Conservation (phyloP, 1,284 basidiomycete genomes). For the Wolfiporia cocos region DNA sequence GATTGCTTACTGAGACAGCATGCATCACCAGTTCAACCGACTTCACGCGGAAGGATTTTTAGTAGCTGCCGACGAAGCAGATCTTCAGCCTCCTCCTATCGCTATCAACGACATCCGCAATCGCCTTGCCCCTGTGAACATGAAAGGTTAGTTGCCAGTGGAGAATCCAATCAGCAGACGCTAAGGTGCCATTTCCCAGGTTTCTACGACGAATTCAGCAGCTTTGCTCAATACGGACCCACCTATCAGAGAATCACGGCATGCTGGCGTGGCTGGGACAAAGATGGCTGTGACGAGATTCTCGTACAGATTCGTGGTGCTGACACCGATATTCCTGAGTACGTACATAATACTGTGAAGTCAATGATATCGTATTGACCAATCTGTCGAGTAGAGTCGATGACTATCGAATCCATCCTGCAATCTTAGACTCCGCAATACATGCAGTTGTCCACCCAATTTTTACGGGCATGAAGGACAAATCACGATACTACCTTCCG, state of each 20-base stretch:
- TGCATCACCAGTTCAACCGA: conserved; percentile 6
- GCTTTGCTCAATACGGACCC: conserved; percentile 11
- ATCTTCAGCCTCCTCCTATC: background rate
- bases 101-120: background rate
- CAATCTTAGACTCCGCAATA: conserved; percentile 31
- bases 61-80: too few species aligned
- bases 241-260: conserved; percentile 7
- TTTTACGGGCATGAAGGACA: conserved; percentile 20
- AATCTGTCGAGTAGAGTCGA: background rate
- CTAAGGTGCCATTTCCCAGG: background rate
- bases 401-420: conserved; percentile 28
- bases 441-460: conserved; percentile 25
- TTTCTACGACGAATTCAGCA: conserved; percentile 10
- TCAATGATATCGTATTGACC: background rate
- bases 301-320: conserved; percentile 9
- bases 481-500: conserved; percentile 26
- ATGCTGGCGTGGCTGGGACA: conserved; percentile 3
- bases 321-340: conserved; percentile 5
- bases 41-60: too few species aligned
- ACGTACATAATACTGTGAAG: background rate
- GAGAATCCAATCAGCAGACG: too few species aligned
- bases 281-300: conserved; percentile 6
- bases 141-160: conserved; percentile 3
- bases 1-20: too few species aligned
- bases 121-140: conserved; percentile 1